These are phyloP conservation scores for Fusarium mexicanum DNA, from an alignment of 2,329 filamentous ascomycete genomes.

Conservation along the genomic window DNA sequence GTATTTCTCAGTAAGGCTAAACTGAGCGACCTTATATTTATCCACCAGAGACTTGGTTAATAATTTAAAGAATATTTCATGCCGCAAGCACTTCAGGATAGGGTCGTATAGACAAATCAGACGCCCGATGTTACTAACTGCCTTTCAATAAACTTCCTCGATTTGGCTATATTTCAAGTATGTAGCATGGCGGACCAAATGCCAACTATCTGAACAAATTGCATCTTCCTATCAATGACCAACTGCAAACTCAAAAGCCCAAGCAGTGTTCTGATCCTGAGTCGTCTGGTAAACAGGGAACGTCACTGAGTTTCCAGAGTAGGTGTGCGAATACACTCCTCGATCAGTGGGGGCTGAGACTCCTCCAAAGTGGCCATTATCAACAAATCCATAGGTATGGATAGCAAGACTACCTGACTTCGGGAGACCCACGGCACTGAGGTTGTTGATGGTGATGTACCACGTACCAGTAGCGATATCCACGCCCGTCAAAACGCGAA, in stretches of 20 bases:
- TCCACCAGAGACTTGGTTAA: too few relatives aligned
- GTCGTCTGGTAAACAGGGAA: background rate
- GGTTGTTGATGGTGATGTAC: background rate
- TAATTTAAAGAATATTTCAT: too few relatives aligned
- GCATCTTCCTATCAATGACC: background rate
- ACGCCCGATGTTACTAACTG: background rate
- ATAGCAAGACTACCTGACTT: background rate
- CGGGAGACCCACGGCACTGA: background rate
- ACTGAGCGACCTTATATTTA: rapidly evolving
- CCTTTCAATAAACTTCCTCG: background rate
- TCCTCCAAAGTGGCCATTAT: background rate
- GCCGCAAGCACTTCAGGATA: background rate
- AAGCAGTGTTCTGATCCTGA: background rate
- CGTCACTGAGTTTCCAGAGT: background rate
- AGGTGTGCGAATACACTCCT: background rate
- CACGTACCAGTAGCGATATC: background rate
- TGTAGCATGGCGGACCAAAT: background rate
- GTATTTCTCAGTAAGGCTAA: too few relatives aligned
- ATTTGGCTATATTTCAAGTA: background rate
- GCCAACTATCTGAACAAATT: background rate
- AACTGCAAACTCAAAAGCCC: background rate
- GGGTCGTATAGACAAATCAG: background rate
- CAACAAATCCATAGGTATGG: background rate
- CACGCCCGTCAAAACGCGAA: background rate
- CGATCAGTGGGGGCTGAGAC: background rate